These are phyloP conservation scores for Hibiscus tridactylites DNA, from an alignment of 345 rosid genomes.

Conservation along the genomic window DNA sequence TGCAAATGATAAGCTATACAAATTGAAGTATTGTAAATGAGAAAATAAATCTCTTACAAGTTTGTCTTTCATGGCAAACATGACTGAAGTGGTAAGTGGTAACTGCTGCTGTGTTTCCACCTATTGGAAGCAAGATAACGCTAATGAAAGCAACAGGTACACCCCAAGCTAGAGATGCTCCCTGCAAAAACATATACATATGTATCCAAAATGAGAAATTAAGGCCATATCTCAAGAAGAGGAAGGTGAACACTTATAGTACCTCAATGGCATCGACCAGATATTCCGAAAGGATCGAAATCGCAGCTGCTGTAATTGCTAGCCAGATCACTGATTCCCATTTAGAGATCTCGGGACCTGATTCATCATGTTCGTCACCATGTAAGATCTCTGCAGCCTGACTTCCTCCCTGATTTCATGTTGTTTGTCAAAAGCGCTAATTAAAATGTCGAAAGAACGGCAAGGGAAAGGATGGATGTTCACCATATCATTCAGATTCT, in stretches of 20 bases:
- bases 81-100: neutral
- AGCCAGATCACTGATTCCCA: constrained; percentile 85
- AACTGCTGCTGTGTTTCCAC: neutral
- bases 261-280: constrained; percentile 90
- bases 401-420: too few species aligned
- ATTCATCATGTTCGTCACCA: constrained; percentile 23
- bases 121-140: constrained; percentile 2
- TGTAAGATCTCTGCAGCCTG: constrained; percentile 21
- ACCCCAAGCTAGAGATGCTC: neutral
- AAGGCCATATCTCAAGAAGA: neutral
- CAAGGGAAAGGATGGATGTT: neutral
- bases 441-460: neutral
- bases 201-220: neutral
- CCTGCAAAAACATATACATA: neutral
- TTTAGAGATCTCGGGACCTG: constrained; percentile 64
- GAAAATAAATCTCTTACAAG: neutral
- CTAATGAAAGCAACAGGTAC: neutral
- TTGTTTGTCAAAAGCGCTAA: neutral
- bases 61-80: constrained; percentile 1
- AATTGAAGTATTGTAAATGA: neutral
- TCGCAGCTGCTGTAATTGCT: constrained; percentile 67
- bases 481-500: constrained; percentile 32
- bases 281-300: constrained; percentile 76
- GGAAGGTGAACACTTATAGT: neutral
- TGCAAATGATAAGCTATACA: neutral